Percentiles rank a stretch among this genome's conserved stretches.
These are phyloP conservation scores for Penicillium sp. DNA, from an alignment of 2,329 filamentous ascomycete genomes.

Conservation along the genomic window DNA sequence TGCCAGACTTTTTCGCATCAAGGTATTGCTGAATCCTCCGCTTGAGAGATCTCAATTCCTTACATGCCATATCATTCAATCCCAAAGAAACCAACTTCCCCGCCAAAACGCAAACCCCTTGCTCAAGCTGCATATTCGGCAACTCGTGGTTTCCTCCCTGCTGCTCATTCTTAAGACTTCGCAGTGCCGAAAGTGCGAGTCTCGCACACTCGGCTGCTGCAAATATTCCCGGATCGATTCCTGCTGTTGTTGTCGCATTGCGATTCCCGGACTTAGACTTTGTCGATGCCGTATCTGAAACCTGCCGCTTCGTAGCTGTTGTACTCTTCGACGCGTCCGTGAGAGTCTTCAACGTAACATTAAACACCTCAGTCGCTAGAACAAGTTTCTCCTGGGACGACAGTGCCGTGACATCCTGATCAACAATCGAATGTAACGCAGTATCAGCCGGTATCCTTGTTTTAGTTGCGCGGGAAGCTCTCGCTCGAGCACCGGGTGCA, in stretches of 20 bases:
- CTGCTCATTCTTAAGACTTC: slow-evolving; percentile 39
- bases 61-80: slow-evolving; percentile 45
- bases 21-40: slow-evolving; percentile 39
- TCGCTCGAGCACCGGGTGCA: too few relatives aligned
- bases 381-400: slow-evolving; percentile 45
- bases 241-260: slow-evolving; percentile 15
- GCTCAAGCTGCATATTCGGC: slow-evolving; percentile 47
- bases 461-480: slow-evolving; percentile 29
- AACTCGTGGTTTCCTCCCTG: slow-evolving; percentile 21
- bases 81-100: slow-evolving; percentile 47
- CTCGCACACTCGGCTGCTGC: slow-evolving; percentile 46
- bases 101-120: slow-evolving; percentile 47
- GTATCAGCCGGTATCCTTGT: slow-evolving; percentile 31
- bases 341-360: slow-evolving; percentile 48
- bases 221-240: slow-evolving; percentile 29
- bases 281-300: slow-evolving; percentile 29
- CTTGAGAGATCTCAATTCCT: slow-evolving; percentile 46
- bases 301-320: slow-evolving; percentile 19
- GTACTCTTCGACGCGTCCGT: slow-evolving; percentile 44
- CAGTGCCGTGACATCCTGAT: slow-evolving; percentile 33
- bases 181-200: slow-evolving; percentile 43
- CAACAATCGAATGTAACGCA: slow-evolving; percentile 27
- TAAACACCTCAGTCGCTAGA: slow-evolving; percentile 53
- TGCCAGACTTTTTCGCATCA: slow-evolving; percentile 24
- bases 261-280: slow-evolving; percentile 32